Base-by-base conservation (phyloP, 1,139 yeast genomes). In the Taphrina communis region DNA sequence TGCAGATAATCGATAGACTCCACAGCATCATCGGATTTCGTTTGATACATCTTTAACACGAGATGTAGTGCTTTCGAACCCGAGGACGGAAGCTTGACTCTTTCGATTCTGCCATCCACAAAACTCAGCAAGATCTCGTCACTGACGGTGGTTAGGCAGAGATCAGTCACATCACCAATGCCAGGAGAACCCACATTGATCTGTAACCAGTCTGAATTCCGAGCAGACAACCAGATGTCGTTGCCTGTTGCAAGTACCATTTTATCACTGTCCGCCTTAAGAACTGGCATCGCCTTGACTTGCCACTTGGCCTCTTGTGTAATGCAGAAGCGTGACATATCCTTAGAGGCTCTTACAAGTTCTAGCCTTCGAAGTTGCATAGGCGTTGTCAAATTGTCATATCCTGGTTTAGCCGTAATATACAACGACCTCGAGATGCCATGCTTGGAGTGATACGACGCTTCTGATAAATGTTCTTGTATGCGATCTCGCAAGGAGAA, bases 201-300 rank as follows among this genome's bases (percentile, higher is more conserved):
- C 6, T 21, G 9, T 6, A 9, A n/a, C 67, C 67, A 63, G 12
- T 44, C 53, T 8, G 41, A 17, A 7, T 19, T 21, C n/a, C 31
- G 36, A 6, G n/a, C 21, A 5, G 61, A 41, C 12, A 39, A 5
- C 67, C 67, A 63, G 8, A 63, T 21, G 14, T 55, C 55, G 41
- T 56, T 25, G 38, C 67, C 67, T 0, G 61, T 46, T 8, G 61
- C 67, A 8, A 63, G 55, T 8, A 63, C 56, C 39, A 63, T 35
- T 36, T 63, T 63, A 50, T 63, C n/a, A 19, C 12, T n/a, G 25
- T 63, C 67, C 9, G 61, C 67, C 25, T 63, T 63, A 48, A 63
- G 35, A 7, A 63, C 48, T n/a, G 67, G 67, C 67, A 63, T 63
- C 6, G 67, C 52, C 56, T 42, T 55, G 35, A 21, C 46, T 4